Conservation (phyloP, 768 basidiomycete species). For the Pisolithus microcarpus region DNA sequence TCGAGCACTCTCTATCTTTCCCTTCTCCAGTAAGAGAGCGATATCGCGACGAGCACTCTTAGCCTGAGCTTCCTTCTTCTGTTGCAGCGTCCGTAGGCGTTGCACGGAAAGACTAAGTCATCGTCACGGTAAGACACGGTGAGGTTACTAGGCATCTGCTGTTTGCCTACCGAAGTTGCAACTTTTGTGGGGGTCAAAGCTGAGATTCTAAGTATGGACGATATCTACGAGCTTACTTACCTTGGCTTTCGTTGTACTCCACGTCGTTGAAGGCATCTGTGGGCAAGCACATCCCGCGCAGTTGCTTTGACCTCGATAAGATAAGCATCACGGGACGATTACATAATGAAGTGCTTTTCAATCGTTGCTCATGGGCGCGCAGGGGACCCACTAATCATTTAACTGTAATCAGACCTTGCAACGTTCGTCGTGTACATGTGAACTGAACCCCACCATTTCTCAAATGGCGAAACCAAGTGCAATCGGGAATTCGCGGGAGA, state of each 20-base stretch:
- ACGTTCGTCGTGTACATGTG: no score
- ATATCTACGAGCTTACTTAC: constrained; percentile 23
- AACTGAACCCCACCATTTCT: no score
- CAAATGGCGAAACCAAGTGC: no score
- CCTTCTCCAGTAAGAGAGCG: constrained; percentile 68
- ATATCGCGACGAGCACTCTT: constrained; percentile 72
- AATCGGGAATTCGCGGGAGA: no score
- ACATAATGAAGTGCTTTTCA: no score
- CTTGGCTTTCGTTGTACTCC: constrained; percentile 62
- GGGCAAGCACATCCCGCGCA: neutral
- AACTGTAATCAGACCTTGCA: no score
- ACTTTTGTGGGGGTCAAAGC: constrained; percentile 28
- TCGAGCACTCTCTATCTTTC: constrained; percentile 77
- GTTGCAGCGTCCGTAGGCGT: constrained; percentile 75
- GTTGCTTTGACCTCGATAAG: neutral
- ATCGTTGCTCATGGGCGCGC: no score
- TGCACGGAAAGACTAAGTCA: constrained; percentile 69
- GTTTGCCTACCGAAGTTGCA: constrained; percentile 37
- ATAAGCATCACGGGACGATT: neutral
- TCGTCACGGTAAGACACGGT: neutral
- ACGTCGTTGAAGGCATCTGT: constrained; percentile 30
- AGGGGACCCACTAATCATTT: no score
- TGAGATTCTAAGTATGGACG: neutral
- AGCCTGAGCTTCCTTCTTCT: constrained; percentile 87
- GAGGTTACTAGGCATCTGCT: neutral